Evolutionary conservation across 2,329 filamentous ascomycete species (phyloP), one percentile per base, ranked within the genome.

Genomic region (Aspergillus fructus): DNA sequence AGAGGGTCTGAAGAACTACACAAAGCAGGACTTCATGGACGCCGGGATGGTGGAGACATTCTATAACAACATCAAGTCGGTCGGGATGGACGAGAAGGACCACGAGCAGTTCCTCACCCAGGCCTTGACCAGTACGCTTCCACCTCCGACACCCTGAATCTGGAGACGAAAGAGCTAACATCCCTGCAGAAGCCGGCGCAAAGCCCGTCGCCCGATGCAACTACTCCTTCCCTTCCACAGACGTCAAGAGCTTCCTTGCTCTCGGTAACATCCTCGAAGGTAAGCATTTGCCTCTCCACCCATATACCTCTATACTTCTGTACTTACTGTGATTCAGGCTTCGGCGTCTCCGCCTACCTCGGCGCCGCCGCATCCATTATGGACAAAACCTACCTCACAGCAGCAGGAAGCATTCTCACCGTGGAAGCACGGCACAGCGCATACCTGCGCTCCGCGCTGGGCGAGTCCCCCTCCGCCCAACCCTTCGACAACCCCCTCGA

Each of bases 381-480:
- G 59, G 79, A 81, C 69, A 81, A 84, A 61, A 74, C 76, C 21
- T 87, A 87, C 72, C 74, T 89, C 46, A 83, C 82, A 0, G 81
- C 81, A 4, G 86, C 86, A 1, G 86, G 82, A 24, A 82, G 81
- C 55, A 85, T 90, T 66, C 76, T 89, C 34, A 84, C 84, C 30
- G 81, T 88, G 55, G 86, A 89, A 66, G 80, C 86, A 33, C 81
- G 86, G 9, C 86, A 89, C 75, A 82, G 81, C 2, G 76, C 87
- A 4, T 87, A 86, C 74, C 76, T 88, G 62, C 83, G 86, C 52
- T 71, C 75, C 30, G 74, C 74, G 9, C 72, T 80, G 17, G 71
- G 75, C 49, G 68, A 84, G 64, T 70, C 71, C 4, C 83, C 85
- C 2, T 86, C 85, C 66, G 76, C 86, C 1, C 79, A 84, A 62